phyloP scores from a whole-genome alignment of 2,329 filamentous ascomycete genomes.

The Fusarium pseudocircinatum region DNA sequence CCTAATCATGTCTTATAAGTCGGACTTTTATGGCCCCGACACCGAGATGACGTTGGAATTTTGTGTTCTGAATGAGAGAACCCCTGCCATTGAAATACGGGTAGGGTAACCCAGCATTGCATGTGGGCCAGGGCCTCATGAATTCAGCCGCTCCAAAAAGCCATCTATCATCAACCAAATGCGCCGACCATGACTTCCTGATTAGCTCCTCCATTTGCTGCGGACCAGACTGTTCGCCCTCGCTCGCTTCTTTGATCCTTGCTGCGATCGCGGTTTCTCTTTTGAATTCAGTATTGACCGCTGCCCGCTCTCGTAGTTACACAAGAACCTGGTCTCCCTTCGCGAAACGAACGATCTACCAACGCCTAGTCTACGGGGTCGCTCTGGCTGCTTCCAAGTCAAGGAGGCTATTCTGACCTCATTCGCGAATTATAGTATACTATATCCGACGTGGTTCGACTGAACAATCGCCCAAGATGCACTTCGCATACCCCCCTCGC shows the following conservation, averaged over 20 bases:
- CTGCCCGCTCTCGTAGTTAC: slow-evolving; percentile 14
- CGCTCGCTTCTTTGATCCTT: slow-evolving; percentile 25
- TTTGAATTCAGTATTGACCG: not conserved
- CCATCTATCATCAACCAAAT: slow-evolving; percentile 36
- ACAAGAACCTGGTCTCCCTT: slow-evolving; percentile 13
- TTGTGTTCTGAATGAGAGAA: slow-evolving; percentile 8
- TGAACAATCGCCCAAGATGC: slow-evolving; percentile 66
- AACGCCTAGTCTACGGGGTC: not conserved
- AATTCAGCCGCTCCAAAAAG: slow-evolving; percentile 37
- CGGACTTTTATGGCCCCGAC: slow-evolving; percentile 39
- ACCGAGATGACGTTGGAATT: slow-evolving; percentile 41
- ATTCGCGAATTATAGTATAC: not conserved
- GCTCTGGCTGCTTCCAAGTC: slow-evolving; percentile 7
- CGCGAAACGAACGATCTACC: slow-evolving; percentile 9
- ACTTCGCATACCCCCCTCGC: slow-evolving; percentile 88
- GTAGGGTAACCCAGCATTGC: not conserved
- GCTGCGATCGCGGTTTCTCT: not conserved
- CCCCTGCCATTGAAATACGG: slow-evolving; percentile 32
- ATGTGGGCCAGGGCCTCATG: slow-evolving; percentile 37
- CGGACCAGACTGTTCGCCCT: slow-evolving; percentile 2
- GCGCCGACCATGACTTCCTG: slow-evolving; percentile 25
- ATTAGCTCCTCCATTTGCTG: slow-evolving; percentile 3
- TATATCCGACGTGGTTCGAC: not conserved
- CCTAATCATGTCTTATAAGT: not conserved
- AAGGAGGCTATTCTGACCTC: not conserved